A percentile compares a stretch with the other conserved stretches of the same genome.
These are phyloP conservation scores for Colletotrichum spaethianum DNA, from an alignment of 2,329 filamentous ascomycete genomes.

Conservation along the genomic window DNA sequence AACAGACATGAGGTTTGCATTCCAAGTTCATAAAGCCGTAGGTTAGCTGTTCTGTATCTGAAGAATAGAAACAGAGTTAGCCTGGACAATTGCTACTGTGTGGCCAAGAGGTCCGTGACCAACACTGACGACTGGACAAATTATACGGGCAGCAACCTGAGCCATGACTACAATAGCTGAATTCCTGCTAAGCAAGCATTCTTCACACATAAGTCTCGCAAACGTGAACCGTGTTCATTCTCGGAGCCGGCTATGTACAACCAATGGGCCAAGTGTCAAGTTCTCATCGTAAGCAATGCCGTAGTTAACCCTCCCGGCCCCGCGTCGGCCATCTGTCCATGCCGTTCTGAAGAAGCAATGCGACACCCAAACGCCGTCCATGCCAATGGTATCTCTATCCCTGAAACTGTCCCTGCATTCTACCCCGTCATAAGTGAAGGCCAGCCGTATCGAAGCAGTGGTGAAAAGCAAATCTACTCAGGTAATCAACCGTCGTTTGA, in stretches of 20 bases:
- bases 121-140: not conserved
- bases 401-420: not conserved
- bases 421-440: not conserved
- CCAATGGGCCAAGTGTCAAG: not conserved
- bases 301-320: not conserved
- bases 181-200: not conserved
- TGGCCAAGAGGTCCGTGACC: not conserved
- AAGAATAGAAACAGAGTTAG: constrained; percentile 30
- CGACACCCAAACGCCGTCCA: constrained; percentile 25
- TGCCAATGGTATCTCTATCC: constrained; percentile 2
- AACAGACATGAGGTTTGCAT: constrained; percentile 31
- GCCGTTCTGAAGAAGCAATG: not conserved
- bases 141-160: not conserved
- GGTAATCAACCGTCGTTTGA: constrained; percentile 61
- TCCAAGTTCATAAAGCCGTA: constrained; percentile 34
- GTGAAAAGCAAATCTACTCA: constrained; percentile 44
- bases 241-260: not conserved
- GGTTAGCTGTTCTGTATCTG: constrained; percentile 35
- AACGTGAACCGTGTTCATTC: not conserved
- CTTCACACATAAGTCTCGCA: not conserved
- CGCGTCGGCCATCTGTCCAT: not conserved
- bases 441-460: not conserved
- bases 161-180: not conserved
- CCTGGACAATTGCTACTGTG: not conserved
- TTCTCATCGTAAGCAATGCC: not conserved